These are phyloP conservation scores for Macrotyloma uniflorum DNA, from an alignment of 306 rosid genomes.

Conservation along the genomic window DNA sequence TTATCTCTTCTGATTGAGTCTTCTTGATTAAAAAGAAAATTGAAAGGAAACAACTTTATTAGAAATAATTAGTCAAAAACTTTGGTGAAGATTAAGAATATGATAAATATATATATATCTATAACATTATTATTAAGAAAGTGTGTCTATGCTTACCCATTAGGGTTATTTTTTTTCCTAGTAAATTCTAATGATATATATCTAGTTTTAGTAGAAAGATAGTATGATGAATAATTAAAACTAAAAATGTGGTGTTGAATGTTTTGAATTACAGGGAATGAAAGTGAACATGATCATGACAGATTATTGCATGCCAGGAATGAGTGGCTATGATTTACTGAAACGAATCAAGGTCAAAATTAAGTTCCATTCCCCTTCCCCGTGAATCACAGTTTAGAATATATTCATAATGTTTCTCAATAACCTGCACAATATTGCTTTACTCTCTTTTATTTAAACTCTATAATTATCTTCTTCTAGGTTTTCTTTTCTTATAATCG, in stretches of 20 bases:
- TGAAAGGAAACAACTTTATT: no score
- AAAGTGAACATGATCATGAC: slow-evolving; percentile 98
- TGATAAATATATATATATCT: no score
- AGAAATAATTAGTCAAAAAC: no score
- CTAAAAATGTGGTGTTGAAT: neutral
- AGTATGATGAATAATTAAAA: neutral
- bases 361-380: slow-evolving; percentile 1
- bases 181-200: neutral
- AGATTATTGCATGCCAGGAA: slow-evolving; percentile 98
- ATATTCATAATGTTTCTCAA: neutral
- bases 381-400: neutral
- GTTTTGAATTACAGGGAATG: slow-evolving; percentile 57
- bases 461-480: no score
- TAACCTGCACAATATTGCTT: neutral
- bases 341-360: slow-evolving; percentile 80
- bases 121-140: no score
- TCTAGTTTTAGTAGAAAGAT: no score
- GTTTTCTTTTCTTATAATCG: no score
- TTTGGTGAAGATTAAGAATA: no score
- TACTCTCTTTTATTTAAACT: neutral
- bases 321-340: slow-evolving; percentile 97
- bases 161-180: neutral
- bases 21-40: no score
- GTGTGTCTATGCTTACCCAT: neutral
- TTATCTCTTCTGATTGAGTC: no score